A percentile compares a stretch with the other conserved stretches of the same genome.
Conservation (phyloP, 2,329 filamentous ascomycete genomes). For the Apiospora koreana region DNA sequence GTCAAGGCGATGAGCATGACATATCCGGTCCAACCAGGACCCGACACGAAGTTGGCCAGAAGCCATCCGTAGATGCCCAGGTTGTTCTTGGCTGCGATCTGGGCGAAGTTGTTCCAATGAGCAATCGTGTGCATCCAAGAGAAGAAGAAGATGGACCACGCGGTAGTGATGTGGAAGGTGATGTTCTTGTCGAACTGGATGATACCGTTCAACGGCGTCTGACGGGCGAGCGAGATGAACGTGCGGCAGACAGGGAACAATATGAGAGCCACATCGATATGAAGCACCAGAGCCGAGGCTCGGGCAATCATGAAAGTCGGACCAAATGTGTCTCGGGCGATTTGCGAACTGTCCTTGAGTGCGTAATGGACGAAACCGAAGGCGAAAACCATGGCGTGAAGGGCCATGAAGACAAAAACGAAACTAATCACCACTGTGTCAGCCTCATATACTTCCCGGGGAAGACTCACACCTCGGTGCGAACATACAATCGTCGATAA, state of each 20-base stretch:
- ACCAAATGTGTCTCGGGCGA: slow-evolving; percentile 68
- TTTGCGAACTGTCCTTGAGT: slow-evolving; percentile 72
- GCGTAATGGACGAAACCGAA: slow-evolving; percentile 81
- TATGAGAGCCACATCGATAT: slow-evolving; percentile 79
- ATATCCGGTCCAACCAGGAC: slow-evolving; percentile 84
- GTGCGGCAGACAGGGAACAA: slow-evolving; percentile 83
- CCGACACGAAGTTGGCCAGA: slow-evolving; percentile 74
- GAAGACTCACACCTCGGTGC: slow-evolving; percentile 16
- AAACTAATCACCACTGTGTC: slow-evolving; percentile 35
- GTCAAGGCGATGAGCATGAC: slow-evolving; percentile 79
- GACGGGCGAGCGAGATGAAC: slow-evolving; percentile 76
- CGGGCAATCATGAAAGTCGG: slow-evolving; percentile 77
- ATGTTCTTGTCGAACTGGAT: slow-evolving; percentile 91
- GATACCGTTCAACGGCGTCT: slow-evolving; percentile 82
- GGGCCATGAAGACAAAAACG: slow-evolving; percentile 71
- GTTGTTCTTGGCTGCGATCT: slow-evolving; percentile 72
- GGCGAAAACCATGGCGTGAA: slow-evolving; percentile 75
- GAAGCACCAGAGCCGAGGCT: slow-evolving; percentile 73
- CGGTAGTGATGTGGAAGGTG: slow-evolving; percentile 81
- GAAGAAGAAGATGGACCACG: slow-evolving; percentile 88
- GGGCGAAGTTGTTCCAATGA: slow-evolving; percentile 85
- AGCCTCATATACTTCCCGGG: slow-evolving; percentile 19
- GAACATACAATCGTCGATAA: slow-evolving; percentile 73
- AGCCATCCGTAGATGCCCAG: slow-evolving; percentile 79
- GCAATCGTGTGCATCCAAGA: slow-evolving; percentile 84